Evolutionary conservation across 306 rosid genomes (phyloP), one percentile per base, ranked within the genome.

Genomic region (Carpinus fangiana): DNA sequence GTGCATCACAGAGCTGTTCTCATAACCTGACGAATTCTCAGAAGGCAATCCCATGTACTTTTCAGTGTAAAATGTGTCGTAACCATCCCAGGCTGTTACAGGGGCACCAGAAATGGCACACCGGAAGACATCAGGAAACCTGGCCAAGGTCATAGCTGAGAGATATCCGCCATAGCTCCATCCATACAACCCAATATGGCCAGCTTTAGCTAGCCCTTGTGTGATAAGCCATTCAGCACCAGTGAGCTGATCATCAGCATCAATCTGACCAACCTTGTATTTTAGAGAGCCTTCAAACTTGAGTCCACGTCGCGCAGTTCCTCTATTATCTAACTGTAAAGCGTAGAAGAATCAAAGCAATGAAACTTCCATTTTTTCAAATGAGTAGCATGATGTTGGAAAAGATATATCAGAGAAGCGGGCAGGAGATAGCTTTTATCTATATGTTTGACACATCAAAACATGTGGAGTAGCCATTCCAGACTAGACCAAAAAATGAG

Each of bases 141-240:
- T 86, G 38, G 90, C 90, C 68, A 95, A 83, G 53, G 94, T 57
- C 89, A 93, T 89, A 12, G 96, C 99, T 3, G 99, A 93, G 34
- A 95, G 96, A 78, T 86, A 95, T 51, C 99, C 99, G 1, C 98
- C 99, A 3, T 95, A 95, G 89, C 99, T 95, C 99, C 99, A 95
- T 7, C 99, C 99, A 3, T 91, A 95, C 80, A 95, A 79, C 21
- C 99, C 99, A 16, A 95, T 90, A 79, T 87, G 93, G 57, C 96
- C 90, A 59, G 74, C 88, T 81, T 86, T 80, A 48, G 99, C 86
- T 21, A 95, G 90, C 70, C 99, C 98, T 72, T 85, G 85, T 73
- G 85, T 83, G 76, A 93, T 53, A 31, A 95, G 99, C 98, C 97
- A 95, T 78, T 90, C 91, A 3, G 97, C 99, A 84, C 99, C 99